A percentile compares a stretch with the other conserved stretches of the same genome.
These are phyloP conservation scores for Melaleuca quinquenervia DNA, from an alignment of 345 rosid genomes.

Conservation along the genomic window DNA sequence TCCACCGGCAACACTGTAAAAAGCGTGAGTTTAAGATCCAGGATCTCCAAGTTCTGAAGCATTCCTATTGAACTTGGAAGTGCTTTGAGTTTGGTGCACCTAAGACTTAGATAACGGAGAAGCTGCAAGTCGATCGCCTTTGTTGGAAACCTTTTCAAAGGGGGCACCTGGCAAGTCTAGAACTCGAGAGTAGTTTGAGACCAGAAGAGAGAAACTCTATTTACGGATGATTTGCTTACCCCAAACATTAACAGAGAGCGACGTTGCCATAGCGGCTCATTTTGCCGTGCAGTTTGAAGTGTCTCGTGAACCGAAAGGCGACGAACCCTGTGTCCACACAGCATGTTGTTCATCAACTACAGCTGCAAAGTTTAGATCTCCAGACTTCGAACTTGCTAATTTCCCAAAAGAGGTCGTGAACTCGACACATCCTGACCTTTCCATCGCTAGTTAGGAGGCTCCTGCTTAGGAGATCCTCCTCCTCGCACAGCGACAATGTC, in stretches of 20 bases:
- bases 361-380: slow-evolving; percentile 1
- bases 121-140: not conserved
- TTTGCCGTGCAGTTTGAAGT: not conserved
- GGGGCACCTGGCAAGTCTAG: slow-evolving; percentile 14
- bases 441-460: not conserved
- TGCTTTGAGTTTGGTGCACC: slow-evolving; percentile 1
- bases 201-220: not conserved
- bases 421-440: not conserved
- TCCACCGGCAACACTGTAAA: slow-evolving; percentile 8
- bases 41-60: slow-evolving; percentile 17
- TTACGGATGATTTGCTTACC: not conserved
- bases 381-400: not conserved
- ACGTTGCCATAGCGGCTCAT: not conserved
- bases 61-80: slow-evolving; percentile 16
- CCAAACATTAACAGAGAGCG: slow-evolving; percentile 15
- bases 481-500: no score
- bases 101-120: slow-evolving; percentile 12
- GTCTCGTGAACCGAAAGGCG: slow-evolving; percentile 9
- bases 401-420: slow-evolving; percentile 5
- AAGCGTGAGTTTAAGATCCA: slow-evolving; percentile 12
- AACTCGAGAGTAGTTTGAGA: slow-evolving; percentile 2
- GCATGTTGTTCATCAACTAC: not conserved
- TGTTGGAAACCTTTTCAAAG: slow-evolving; percentile 8
- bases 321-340: not conserved
- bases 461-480: slow-evolving; percentile 4